These are phyloP conservation scores for Prunus kanzakura DNA, from an alignment of 306 rosid genomes.

Conservation along the genomic window DNA sequence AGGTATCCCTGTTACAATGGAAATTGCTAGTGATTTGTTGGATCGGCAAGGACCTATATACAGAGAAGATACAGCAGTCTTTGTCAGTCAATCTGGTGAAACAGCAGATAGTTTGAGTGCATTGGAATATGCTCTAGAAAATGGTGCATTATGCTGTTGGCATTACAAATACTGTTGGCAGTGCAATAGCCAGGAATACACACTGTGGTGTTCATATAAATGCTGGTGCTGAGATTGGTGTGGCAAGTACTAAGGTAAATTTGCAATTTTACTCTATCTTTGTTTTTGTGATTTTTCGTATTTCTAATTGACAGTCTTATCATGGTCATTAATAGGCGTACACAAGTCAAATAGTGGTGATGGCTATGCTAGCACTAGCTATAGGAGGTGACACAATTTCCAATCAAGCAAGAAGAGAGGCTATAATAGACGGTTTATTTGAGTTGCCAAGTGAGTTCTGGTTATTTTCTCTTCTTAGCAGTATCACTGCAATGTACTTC, in stretches of 20 bases:
- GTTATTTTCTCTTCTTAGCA: constrained; percentile 3
- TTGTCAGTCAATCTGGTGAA: constrained; percentile 99
- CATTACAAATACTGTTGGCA: constrained; percentile 90
- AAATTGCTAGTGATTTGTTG: constrained; percentile 95
- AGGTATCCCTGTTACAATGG: constrained; percentile 98
- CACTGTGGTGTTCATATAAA: constrained; percentile 98
- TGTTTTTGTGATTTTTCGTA: constrained; percentile 11
- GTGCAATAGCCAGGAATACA: constrained; percentile 92
- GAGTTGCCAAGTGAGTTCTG: constrained; percentile 84
- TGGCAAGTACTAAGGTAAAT: constrained; percentile 96
- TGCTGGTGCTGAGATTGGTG: constrained; percentile 99
- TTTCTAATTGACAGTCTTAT: not conserved
- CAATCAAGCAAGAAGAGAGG: constrained; percentile 77
- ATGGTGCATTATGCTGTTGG: constrained; percentile 97
- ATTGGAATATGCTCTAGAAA: constrained; percentile 86
- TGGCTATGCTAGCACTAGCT: constrained; percentile 96
- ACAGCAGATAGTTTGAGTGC: constrained; percentile 94
- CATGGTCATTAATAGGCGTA: constrained; percentile 59
- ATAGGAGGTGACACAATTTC: constrained; percentile 92
- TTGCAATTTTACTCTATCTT: constrained; percentile 17
- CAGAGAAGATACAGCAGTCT: constrained; percentile 94
- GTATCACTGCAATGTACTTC: constrained; percentile 11
- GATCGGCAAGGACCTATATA: constrained; percentile 95
- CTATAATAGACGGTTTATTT: constrained; percentile 79
- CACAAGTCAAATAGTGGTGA: constrained; percentile 97